Percentiles rank a stretch among this genome's conserved stretches.
Evolutionary conservation across 1,284 basidiomycete genomes (phyloP).

Genomic region (Chiua sp.): DNA sequence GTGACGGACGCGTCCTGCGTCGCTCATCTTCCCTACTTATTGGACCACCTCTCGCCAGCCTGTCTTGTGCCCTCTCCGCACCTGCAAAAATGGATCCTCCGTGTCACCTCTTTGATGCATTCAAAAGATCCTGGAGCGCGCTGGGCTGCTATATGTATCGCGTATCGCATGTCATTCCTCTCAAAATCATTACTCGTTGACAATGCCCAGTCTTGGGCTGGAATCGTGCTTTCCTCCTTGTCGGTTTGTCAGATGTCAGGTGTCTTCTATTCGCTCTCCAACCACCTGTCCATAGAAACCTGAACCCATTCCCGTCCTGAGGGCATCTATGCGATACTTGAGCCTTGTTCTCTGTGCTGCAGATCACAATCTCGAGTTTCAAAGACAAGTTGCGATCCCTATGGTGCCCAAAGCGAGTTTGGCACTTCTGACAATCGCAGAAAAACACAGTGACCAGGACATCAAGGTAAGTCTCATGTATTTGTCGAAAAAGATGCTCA

Average conservation of each 20-base stretch:
- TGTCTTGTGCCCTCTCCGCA: conserved; percentile 64
- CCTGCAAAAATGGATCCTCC: conserved; percentile 71
- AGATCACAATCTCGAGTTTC: conserved; percentile 69
- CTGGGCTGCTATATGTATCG: conserved; percentile 79
- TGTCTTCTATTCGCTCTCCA: conserved; percentile 23
- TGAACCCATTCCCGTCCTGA: conserved; percentile 62
- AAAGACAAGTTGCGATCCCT: conserved; percentile 73
- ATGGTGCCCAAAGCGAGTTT: conserved; percentile 72
- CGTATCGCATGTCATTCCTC: conserved; percentile 62
- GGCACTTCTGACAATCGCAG: conserved; percentile 58
- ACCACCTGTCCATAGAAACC: conserved; percentile 56
- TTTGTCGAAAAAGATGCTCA: conserved; percentile 11
- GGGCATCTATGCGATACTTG: conserved; percentile 65
- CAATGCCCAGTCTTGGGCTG: conserved; percentile 72
- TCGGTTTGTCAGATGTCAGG: conserved; percentile 55
- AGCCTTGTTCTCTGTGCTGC: conserved; percentile 61
- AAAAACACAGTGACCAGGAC: conserved; percentile 54
- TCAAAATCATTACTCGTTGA: conserved; percentile 69
- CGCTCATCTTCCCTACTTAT: conserved; percentile 59
- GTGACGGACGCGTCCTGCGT: conserved; percentile 67
- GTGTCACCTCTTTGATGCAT: conserved; percentile 72
- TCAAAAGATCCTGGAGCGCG: conserved; percentile 73
- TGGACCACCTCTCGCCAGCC: conserved; percentile 55
- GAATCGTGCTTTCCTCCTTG: conserved; percentile 64
- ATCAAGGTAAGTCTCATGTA: conserved; percentile 44